Base-by-base conservation (phyloP, 2,329 filamentous ascomycete species). In the Trichoderma citrinoviride region DNA sequence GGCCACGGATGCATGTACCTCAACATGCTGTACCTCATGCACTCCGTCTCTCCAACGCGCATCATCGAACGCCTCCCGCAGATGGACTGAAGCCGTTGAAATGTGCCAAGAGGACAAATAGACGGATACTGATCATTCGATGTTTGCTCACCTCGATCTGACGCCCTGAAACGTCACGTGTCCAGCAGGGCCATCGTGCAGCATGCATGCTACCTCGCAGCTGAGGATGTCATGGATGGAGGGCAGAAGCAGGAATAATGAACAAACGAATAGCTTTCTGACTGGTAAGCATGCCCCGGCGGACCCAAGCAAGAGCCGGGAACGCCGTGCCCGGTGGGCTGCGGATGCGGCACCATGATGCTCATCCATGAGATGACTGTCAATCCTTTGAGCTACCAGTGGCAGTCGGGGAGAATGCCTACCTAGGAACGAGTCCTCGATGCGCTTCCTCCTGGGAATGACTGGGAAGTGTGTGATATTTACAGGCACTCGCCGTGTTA, bases 291-390 rank as follows among this genome's bases (percentile, higher is more conserved):
- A 58, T 23, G 53, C 62, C 44, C 47, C 37, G 52, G 62, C 49
- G 47, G 49, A 46, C 57, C 62, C 47, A 58, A 58, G 55, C 47
- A 43, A 37, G n/a, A 43, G 14, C 62, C 62, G 62, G 62, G 53
- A 40, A 56, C 54, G 58, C 58, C 54, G 62, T 27, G 33, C 53
- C 46, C 55, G 37, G 62, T 53, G 55, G 41, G 53, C 33, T 57
- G 47, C 47, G 62, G 62, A 46, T 65, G 54, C 43, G 58, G 58
- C 58, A 41, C 62, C 55, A 60, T 60, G 62, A 53, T 60, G 54
- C 62, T 46, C 52, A 60, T 60, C 25, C 40, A 33, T 52, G 46
- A 54, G 58, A 62, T 46, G 58, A 62, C 58, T 53, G 49, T 33
- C 58, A 46, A 43, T 44, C 58, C 49, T 44, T 37, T 37, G 10